Evolutionary conservation across 352 stramenopile genomes (phyloP).

Genomic region (Phytophthora multivora): DNA sequence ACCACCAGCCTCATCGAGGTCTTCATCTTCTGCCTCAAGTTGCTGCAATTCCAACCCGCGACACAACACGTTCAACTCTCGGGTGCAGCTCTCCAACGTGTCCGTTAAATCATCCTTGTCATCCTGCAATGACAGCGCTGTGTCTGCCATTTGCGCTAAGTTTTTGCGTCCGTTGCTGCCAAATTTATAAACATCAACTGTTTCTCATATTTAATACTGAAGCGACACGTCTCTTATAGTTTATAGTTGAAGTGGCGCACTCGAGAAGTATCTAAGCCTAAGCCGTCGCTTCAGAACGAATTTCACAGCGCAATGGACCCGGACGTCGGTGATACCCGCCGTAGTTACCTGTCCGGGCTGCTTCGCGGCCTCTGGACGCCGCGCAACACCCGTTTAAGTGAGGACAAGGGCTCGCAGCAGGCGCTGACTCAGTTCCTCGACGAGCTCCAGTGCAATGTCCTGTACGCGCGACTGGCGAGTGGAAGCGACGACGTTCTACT

Average conservation of each 20-base stretch:
- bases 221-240: slow-evolving; percentile 17
- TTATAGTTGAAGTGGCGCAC: slow-evolving; percentile 30
- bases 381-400: slow-evolving; percentile 40
- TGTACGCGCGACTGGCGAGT: slow-evolving; percentile 54
- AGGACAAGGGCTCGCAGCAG: slow-evolving; percentile 44
- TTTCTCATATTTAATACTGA: slow-evolving; percentile 18
- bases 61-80: slow-evolving; percentile 29
- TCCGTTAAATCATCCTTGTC: slow-evolving; percentile 16
- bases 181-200: no score
- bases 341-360: slow-evolving; percentile 61
- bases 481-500: slow-evolving; percentile 27
- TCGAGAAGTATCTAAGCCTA: slow-evolving; percentile 8
- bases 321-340: slow-evolving; percentile 52
- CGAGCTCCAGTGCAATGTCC: slow-evolving; percentile 60
- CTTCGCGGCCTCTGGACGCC: slow-evolving; percentile 69
- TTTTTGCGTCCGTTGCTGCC: slow-evolving; percentile 6
- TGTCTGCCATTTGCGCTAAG: no score
- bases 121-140: not conserved
- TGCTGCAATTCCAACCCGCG: slow-evolving; percentile 24
- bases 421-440: slow-evolving; percentile 76
- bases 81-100: slow-evolving; percentile 27
- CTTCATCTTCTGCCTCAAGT: slow-evolving; percentile 6
- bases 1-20: not conserved
- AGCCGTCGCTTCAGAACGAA: not conserved
- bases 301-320: slow-evolving; percentile 27